Evolutionary conservation across 176 grass and related monocot species (phyloP).

Genomic region (Avena insularis): DNA sequence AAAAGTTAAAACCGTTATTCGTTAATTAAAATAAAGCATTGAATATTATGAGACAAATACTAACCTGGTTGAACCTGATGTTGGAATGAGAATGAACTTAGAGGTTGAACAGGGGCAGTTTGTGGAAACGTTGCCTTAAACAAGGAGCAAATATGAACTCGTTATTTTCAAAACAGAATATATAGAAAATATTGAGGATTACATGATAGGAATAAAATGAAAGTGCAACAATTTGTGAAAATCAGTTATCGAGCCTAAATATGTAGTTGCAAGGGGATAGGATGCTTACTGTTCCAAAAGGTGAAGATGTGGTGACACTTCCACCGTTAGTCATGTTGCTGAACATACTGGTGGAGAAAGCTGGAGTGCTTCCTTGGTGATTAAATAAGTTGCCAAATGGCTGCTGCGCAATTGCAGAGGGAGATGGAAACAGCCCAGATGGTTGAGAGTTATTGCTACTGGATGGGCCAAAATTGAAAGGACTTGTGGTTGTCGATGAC

Average conservation of each 20-base stretch:
- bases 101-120: slow-evolving; percentile 53
- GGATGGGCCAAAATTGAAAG: slow-evolving; percentile 51
- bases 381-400: slow-evolving; percentile 59
- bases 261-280: slow-evolving; percentile 7
- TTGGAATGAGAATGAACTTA: slow-evolving; percentile 71
- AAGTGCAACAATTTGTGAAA: neutral
- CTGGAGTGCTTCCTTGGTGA: slow-evolving; percentile 40
- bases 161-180: slow-evolving; percentile 36
- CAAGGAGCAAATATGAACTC: slow-evolving; percentile 29
- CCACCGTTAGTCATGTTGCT: slow-evolving; percentile 47
- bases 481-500: slow-evolving; percentile 41
- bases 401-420: slow-evolving; percentile 51
- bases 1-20: slow-evolving; percentile 30
- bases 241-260: slow-evolving; percentile 31
- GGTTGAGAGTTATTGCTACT: slow-evolving; percentile 65
- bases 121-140: slow-evolving; percentile 56
- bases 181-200: slow-evolving; percentile 11
- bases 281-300: slow-evolving; percentile 61
- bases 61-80: slow-evolving; percentile 64
- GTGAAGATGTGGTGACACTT: slow-evolving; percentile 50
- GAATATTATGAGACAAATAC: slow-evolving; percentile 17
- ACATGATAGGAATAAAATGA: slow-evolving; percentile 21
- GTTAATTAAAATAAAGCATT: slow-evolving; percentile 13
- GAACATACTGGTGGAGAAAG: slow-evolving; percentile 69
- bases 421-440: slow-evolving; percentile 63